These are phyloP conservation scores for Mitragyna speciosa DNA, from an alignment of 257 asterid genomes.

Conservation along the genomic window DNA sequence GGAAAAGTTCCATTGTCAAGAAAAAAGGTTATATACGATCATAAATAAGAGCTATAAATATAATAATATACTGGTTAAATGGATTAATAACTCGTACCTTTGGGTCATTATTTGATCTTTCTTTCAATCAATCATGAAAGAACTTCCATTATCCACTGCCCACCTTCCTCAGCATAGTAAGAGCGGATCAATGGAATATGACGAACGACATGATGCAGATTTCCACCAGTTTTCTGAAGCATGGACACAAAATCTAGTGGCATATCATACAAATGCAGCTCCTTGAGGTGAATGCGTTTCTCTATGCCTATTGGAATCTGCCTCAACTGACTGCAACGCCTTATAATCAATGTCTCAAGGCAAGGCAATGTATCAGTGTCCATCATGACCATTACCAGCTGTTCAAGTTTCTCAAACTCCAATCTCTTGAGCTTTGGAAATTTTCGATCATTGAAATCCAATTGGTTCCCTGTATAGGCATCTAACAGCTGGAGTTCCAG, in stretches of 20 bases:
- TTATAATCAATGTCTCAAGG: constrained; percentile 18
- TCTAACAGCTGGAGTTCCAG: constrained; percentile 29
- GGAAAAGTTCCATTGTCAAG: no score
- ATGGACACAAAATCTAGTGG: constrained; percentile 5
- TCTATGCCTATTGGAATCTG: constrained; percentile 21
- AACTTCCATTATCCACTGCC: background rate
- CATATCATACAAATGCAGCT: constrained; percentile 22
- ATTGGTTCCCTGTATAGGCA: constrained; percentile 17
- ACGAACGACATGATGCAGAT: constrained; percentile 8
- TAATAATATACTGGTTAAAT: no score
- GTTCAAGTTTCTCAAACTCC: constrained; percentile 12
- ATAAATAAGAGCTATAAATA: no score
- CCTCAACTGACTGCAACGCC: constrained; percentile 5
- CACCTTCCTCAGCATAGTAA: background rate
- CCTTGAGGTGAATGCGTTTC: constrained; percentile 12
- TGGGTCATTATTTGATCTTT: no score
- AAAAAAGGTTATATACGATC: no score
- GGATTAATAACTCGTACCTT: no score
- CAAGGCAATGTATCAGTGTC: constrained; percentile 16
- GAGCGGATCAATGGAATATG: constrained; percentile 1
- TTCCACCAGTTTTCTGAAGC: constrained; percentile 3
- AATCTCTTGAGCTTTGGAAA: constrained; percentile 18
- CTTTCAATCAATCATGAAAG: background rate
- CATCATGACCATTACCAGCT: background rate
- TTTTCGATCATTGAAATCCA: constrained; percentile 12